Conservation (phyloP, 2,329 filamentous ascomycete species). For the Xylaria sp. region DNA sequence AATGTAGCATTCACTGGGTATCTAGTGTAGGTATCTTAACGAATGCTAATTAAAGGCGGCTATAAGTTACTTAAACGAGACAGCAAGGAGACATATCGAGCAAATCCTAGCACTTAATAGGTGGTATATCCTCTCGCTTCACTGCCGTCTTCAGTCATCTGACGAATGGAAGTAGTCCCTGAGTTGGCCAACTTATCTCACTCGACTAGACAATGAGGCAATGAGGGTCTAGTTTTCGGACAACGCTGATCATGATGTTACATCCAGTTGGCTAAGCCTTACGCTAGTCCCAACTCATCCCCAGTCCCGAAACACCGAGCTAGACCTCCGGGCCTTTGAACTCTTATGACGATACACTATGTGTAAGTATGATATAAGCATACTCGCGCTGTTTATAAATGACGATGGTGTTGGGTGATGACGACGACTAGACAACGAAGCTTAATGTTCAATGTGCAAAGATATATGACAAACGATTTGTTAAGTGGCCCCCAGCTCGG, state of each 20-base stretch:
- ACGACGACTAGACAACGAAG: not conserved
- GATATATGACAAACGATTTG: conserved; percentile 3
- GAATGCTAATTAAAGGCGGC: not conserved
- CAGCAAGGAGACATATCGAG: not conserved
- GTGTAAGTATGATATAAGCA: not conserved
- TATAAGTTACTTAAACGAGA: conserved; percentile 3
- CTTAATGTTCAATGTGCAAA: not conserved
- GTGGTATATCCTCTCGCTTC: not conserved
- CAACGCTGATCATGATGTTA: conserved; percentile 12
- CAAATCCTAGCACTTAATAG: not conserved
- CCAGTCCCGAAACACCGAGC: conserved; percentile 22
- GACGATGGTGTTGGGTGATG: not conserved
- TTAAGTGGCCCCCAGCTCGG: not conserved
- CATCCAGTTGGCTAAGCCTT: conserved; percentile 19
- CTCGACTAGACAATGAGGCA: conserved; percentile 1
- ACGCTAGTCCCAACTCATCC: conserved; percentile 21
- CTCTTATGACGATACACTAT: not conserved
- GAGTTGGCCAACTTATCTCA: not conserved
- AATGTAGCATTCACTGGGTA: not conserved
- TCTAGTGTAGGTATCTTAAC: not conserved
- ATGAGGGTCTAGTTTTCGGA: conserved; percentile 11
- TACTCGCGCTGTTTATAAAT: not conserved
- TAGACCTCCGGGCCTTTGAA: not conserved
- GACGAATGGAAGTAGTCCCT: not conserved
- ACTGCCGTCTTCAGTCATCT: not conserved